Conservation (phyloP, 2,329 filamentous ascomycete genomes). For the Nannizziopsis arthrosporioides region DNA sequence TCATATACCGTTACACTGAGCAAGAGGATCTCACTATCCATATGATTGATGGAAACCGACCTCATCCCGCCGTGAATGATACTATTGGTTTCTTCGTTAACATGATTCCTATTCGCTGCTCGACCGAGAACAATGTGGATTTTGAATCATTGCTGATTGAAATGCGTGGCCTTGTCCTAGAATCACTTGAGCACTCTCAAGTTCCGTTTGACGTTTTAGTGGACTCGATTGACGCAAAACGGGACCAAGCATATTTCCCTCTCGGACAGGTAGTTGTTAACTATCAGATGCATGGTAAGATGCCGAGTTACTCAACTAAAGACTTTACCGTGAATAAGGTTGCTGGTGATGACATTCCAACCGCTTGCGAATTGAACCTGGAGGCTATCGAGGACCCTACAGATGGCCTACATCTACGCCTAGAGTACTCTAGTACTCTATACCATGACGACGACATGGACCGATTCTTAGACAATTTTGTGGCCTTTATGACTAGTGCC, state of each 20-base stretch:
- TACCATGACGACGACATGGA: slow-evolving; percentile 20
- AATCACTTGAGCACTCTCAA: slow-evolving; percentile 14
- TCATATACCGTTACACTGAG: slow-evolving; percentile 18
- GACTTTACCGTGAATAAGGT: slow-evolving; percentile 18
- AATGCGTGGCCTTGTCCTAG: slow-evolving; percentile 8
- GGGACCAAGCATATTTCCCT: slow-evolving; percentile 13
- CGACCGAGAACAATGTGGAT: slow-evolving; percentile 5
- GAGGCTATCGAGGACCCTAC: slow-evolving; percentile 19
- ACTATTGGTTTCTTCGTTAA: slow-evolving; percentile 18
- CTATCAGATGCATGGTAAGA: slow-evolving; percentile 18
- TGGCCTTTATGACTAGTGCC: slow-evolving; percentile 18
- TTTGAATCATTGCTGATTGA: slow-evolving; percentile 9
- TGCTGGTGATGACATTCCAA: slow-evolving; percentile 18
- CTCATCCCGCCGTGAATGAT: slow-evolving; percentile 17
- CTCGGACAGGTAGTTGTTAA: slow-evolving; percentile 16
- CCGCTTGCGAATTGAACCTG: slow-evolving; percentile 18
- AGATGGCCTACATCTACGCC: slow-evolving; percentile 16
- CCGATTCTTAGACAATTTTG: slow-evolving; percentile 21
- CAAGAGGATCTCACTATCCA: slow-evolving; percentile 17
- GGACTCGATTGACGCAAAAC: slow-evolving; percentile 11
- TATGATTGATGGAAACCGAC: slow-evolving; percentile 18
- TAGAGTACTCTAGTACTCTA: slow-evolving; percentile 18
- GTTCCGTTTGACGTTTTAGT: slow-evolving; percentile 16
- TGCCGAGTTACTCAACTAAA: slow-evolving; percentile 16
- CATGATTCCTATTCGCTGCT: slow-evolving; percentile 18